These are phyloP conservation scores for Termitomyces sp. DNA, from an alignment of 768 basidiomycete genomes.

Conservation along the genomic window DNA sequence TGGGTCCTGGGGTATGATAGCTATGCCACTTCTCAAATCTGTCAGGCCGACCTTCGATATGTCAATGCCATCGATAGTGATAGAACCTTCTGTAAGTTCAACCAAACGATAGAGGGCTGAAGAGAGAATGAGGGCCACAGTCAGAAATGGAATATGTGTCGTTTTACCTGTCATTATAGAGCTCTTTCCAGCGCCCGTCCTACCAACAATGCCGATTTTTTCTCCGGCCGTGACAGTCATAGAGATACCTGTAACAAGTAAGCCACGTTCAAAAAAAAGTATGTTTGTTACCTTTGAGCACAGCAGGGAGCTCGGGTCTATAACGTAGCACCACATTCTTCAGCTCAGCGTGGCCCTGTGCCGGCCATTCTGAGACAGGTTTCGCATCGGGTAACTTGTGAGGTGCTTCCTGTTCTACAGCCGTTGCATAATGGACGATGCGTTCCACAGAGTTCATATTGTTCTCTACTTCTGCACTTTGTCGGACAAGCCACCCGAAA, in stretches of 20 bases:
- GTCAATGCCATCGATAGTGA: conserved; percentile 80
- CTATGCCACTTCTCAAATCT: conserved; percentile 62
- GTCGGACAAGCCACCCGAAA: conserved; percentile 75
- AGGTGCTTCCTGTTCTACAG: conserved; percentile 80
- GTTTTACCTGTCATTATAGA: conserved; percentile 74
- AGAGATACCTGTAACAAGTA: conserved; percentile 35
- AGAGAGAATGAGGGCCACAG: background rate
- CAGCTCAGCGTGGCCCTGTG: conserved; percentile 68
- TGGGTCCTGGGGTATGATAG: conserved; percentile 85
- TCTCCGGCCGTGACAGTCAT: conserved; percentile 73
- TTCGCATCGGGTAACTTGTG: conserved; percentile 59
- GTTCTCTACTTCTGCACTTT: conserved; percentile 85
- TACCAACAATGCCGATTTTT: conserved; percentile 89
- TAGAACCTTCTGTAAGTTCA: conserved; percentile 71
- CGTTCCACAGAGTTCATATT: conserved; percentile 92
- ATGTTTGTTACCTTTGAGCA: conserved; percentile 58
- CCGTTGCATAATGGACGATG: conserved; percentile 74
- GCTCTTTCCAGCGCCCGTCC: conserved; percentile 87
- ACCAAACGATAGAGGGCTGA: conserved; percentile 78
- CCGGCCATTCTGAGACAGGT: conserved; percentile 70
- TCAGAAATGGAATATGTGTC: background rate
- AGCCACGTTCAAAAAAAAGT: background rate
- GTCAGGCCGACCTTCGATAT: conserved; percentile 76
- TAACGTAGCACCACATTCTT: conserved; percentile 77
- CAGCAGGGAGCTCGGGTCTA: conserved; percentile 82